A percentile compares a stretch with the other conserved stretches of the same genome.
Conservation (phyloP, 2,329 filamentous ascomycete genomes). For the Didymellaceae sp. region DNA sequence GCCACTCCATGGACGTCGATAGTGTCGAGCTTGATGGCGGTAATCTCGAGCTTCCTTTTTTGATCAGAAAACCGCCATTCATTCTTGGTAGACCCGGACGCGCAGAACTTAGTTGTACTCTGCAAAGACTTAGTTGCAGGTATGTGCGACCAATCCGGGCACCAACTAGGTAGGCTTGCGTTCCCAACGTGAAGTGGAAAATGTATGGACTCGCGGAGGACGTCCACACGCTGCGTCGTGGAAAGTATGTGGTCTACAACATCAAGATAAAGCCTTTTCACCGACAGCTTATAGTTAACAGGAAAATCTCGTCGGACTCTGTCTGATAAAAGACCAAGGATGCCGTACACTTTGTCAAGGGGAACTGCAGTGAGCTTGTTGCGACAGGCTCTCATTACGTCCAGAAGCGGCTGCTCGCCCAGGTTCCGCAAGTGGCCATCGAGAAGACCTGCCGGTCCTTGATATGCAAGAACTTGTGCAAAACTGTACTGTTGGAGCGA, state of each 20-base stretch:
- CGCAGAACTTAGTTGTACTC: not conserved
- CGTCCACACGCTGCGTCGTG: not conserved
- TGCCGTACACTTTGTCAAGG: not conserved
- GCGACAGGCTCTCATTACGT: not conserved
- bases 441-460: not conserved
- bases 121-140: not conserved
- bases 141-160: conserved; percentile 3
- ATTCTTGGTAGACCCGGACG: not conserved
- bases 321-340: not conserved
- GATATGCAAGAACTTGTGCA: not conserved
- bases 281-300: not conserved
- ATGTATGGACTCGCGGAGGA: not conserved
- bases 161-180: not conserved
- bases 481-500: not conserved
- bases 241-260: not conserved
- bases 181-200: not conserved
- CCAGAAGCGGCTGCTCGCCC: not conserved
- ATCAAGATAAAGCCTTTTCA: not conserved
- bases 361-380: not conserved
- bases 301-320: not conserved
- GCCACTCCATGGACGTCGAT: not conserved
- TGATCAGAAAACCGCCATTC: not conserved
- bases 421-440: not conserved
- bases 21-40: not conserved
- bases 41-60: not conserved